Base-by-base conservation (phyloP, 768 basidiomycete genomes). In the Mycena venus region DNA sequence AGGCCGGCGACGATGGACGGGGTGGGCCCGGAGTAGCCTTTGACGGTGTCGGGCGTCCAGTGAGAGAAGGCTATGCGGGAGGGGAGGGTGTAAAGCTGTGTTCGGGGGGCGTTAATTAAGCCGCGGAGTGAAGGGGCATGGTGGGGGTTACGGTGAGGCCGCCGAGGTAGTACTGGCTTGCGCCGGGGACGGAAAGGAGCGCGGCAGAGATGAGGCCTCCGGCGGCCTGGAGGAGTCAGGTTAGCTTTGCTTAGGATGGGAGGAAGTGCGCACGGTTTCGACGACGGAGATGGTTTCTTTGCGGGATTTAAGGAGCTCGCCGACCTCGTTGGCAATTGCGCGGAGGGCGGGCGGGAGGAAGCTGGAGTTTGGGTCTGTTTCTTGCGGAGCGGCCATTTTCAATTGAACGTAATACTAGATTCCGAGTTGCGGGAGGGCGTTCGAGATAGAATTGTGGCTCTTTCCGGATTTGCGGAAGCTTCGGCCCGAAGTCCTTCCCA, bases 281-380 rank as follows among this genome's bases (percentile, higher is more conserved):
- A 40, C 60, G 60, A 62, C 62, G 62, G 62, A 47, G 49, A 63
- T 63, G 62, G 62, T 63, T 63, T 63, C 62, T 49, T 63, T 42
- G 62, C 62, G 62, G 62, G 62, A 63, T 63, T 63, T 63, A 42
- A 63, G 62, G 62, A 63, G 62, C 62, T 63, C 62, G 62, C 62
- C 62, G 62, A 63, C 62, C 62, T 63, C 62, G 62, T 63, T 63
- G 62, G 62, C 62, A 27, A 63, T 63, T 63, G 62, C 62, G 62
- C 62, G 62, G 62, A 63, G 62, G 62, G 62, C 62, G 47, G 42
- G 62, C 62, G 62, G 62, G 62, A 63, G 62, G 44, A 63, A 63
- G 62, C 62, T 63, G 62, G 62, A 63, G 62, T 63, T 63, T 62
- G 62, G 62, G 62, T 63, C 62, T 63, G 62, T 63, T 63, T 63